phyloP scores from a whole-genome alignment of 805 yeast genomes.

The Isabelozyma rhagii region DNA sequence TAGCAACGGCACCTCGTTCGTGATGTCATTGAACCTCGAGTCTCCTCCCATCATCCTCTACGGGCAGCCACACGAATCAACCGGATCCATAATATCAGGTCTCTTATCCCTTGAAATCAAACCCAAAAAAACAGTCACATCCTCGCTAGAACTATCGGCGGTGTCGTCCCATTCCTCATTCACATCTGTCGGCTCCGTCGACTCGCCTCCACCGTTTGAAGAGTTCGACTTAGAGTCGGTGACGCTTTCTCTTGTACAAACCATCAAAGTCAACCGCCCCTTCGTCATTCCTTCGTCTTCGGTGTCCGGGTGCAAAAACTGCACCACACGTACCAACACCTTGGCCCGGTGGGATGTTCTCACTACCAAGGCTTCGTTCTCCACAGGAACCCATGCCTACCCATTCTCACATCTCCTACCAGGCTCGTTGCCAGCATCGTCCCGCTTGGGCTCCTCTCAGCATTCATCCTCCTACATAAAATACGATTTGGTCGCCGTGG shows the following conservation, averaged over 20 bases:
- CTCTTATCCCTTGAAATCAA: conserved; percentile 49
- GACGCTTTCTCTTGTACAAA: conserved; percentile 68
- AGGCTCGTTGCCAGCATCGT: conserved; percentile 81
- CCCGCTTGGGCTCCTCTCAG: conserved; percentile 53
- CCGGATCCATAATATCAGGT: conserved; percentile 87
- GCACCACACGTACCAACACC: conserved; percentile 53
- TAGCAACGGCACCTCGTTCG: conserved; percentile 25
- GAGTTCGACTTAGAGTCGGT: conserved; percentile 56
- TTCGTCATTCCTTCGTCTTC: conserved; percentile 51
- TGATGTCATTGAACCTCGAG: conserved; percentile 64
- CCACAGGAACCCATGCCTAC: conserved; percentile 73
- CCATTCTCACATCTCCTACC: conserved; percentile 90
- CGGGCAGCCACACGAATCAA: conserved; percentile 72
- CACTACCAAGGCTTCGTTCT: conserved; percentile 52
- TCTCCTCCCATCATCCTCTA: conserved; percentile 88
- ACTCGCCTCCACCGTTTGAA: conserved; percentile 25
- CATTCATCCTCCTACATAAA: conserved; percentile 50
- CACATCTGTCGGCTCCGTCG: conserved; percentile 13
- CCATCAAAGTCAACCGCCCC: conserved; percentile 62
- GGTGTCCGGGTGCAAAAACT: conserved; percentile 54
- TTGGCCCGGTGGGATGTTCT: conserved; percentile 90
- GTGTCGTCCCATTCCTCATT: conserved; percentile 10
- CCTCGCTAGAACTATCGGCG: conserved; percentile 12
- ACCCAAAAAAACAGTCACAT: neutral
- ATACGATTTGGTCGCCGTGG: conserved; percentile 73